Evolutionary conservation across 371 early-diverging fungal genomes (phyloP).

Genomic region (Mortierella sp.): DNA sequence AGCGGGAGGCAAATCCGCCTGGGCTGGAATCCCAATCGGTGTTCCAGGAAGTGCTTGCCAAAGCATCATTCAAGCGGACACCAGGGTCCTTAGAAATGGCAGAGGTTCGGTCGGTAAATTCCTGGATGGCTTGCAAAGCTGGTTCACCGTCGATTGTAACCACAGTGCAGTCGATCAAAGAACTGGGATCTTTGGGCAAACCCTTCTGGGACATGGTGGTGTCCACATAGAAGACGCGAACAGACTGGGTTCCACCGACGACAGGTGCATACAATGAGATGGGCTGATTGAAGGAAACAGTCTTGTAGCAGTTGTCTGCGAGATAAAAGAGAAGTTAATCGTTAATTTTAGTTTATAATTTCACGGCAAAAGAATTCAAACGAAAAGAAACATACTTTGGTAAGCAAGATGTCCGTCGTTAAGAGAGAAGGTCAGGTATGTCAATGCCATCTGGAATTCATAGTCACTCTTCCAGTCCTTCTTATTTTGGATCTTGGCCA

Average conservation of each 20-base stretch:
- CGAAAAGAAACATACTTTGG: conserved; percentile 12
- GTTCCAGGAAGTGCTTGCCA: conserved; percentile 47
- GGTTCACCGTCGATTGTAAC: conserved; percentile 50
- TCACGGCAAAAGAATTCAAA: background rate
- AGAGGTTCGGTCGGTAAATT: conserved; percentile 45
- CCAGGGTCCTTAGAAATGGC: conserved; percentile 55
- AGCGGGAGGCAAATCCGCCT: conserved; percentile 39
- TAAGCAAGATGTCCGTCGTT: conserved; percentile 49
- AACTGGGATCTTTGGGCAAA: conserved; percentile 27
- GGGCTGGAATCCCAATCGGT: conserved; percentile 36
- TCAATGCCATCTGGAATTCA: conserved; percentile 39
- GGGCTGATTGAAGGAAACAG: conserved; percentile 39
- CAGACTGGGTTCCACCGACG: conserved; percentile 32
- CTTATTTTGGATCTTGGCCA: conserved; percentile 31
- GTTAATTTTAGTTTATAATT: conserved; percentile 3
- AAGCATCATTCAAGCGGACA: conserved; percentile 53
- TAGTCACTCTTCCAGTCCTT: conserved; percentile 42
- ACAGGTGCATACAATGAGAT: conserved; percentile 51
- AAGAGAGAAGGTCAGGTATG: conserved; percentile 20
- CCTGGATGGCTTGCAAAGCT: conserved; percentile 45
- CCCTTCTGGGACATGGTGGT: conserved; percentile 22
- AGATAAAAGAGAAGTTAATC: conserved; percentile 11
- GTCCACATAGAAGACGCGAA: conserved; percentile 47
- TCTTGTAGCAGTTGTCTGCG: conserved; percentile 31
- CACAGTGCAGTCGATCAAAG: conserved; percentile 36